Conservation (phyloP, 75 land plant genomes). For the Sequoia sempervirens region DNA sequence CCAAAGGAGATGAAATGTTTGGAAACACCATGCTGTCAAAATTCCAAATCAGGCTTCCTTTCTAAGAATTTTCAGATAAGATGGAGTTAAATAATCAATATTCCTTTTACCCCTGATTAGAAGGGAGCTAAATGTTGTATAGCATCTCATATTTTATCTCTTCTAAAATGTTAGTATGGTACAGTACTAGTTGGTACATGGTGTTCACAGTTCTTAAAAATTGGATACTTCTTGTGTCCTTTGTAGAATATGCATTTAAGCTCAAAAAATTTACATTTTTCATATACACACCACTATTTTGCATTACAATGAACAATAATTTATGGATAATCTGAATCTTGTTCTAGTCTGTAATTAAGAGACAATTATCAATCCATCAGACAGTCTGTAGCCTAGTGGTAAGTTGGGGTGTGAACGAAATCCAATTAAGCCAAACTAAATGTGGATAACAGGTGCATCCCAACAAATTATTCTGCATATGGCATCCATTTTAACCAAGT, state of each 20-base stretch:
- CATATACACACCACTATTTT: neutral
- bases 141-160: neutral
- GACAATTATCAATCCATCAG: neutral
- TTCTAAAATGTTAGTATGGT: neutral
- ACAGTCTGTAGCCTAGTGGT: neutral
- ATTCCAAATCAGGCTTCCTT: neutral
- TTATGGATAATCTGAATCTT: neutral
- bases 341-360: neutral
- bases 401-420: neutral
- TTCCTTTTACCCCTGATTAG: neutral
- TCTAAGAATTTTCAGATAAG: neutral
- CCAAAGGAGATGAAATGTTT: slow-evolving; percentile 47
- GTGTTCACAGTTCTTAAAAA: neutral
- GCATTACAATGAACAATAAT: neutral
- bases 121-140: neutral
- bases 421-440: neutral
- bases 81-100: neutral
- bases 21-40: neutral
- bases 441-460: neutral
- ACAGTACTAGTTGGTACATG: neutral
- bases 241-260: neutral
- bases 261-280: neutral
- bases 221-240: neutral
- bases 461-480: neutral
- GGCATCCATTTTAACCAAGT: neutral